Evolutionary conservation across 2,329 filamentous ascomycete genomes (phyloP).

Genomic region (Ascochyta rabiei): DNA sequence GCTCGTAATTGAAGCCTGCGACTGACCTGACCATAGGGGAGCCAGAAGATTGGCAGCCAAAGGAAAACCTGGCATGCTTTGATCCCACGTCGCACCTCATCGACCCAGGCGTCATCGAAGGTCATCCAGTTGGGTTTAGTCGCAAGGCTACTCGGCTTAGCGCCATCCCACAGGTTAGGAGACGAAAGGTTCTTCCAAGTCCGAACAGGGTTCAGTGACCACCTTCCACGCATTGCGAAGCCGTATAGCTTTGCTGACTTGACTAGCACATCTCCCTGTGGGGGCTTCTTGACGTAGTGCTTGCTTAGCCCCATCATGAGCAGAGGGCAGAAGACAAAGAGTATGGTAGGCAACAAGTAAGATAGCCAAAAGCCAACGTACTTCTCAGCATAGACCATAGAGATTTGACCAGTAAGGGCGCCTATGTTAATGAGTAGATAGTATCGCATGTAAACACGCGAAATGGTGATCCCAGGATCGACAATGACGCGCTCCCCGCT

Average conservation of each 20-base stretch:
- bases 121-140: slow-evolving; percentile 74
- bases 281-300: slow-evolving; percentile 56
- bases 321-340: slow-evolving; percentile 68
- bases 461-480: slow-evolving; percentile 69
- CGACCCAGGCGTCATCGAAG: slow-evolving; percentile 81
- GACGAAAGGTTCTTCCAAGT: slow-evolving; percentile 56
- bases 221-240: slow-evolving; percentile 65
- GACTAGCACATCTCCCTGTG: slow-evolving; percentile 71
- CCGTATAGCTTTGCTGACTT: slow-evolving; percentile 67
- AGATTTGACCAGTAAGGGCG: slow-evolving; percentile 65
- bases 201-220: slow-evolving; percentile 63
- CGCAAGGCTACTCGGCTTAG: slow-evolving; percentile 66
- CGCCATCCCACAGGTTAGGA: slow-evolving; percentile 49
- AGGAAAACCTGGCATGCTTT: slow-evolving; percentile 54
- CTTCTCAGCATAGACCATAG: slow-evolving; percentile 75
- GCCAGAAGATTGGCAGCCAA: slow-evolving; percentile 53
- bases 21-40: slow-evolving; percentile 61
- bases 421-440: slow-evolving; percentile 75
- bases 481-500: slow-evolving; percentile 70
- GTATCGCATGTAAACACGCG: slow-evolving; percentile 71
- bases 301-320: slow-evolving; percentile 50
- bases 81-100: slow-evolving; percentile 47
- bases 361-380: slow-evolving; percentile 77
- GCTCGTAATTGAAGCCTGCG: neutral
- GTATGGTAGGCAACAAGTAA: slow-evolving; percentile 67